Base-by-base conservation (phyloP, 1,284 basidiomycete species). In the Rhodofomes roseus region DNA sequence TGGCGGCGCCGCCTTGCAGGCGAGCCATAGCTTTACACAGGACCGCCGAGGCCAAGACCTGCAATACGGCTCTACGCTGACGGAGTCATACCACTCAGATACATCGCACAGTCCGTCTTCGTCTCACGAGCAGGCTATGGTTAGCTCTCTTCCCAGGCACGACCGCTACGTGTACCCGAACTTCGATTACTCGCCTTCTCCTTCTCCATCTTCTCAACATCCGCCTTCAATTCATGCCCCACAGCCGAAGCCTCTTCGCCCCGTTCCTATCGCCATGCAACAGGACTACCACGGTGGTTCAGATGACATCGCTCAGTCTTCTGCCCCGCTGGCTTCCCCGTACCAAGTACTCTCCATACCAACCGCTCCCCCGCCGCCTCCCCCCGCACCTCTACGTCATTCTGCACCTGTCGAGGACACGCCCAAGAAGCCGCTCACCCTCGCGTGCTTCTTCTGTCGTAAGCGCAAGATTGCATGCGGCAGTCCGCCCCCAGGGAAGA, bases 391-490 rank as follows among this genome's bases (percentile, higher is more conserved):
- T 11, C 67, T 65, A 25, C 68, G 50, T 52, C 50, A 52, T 31
- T 52, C 69, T 18, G 64, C 68, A 12, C 62, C 67, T 56, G 63
- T 71, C 57, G 73, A 73, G 58, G 73, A 74, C 62, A 65, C 65
- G 54, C 70, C 72, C 27, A 75, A 74, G 67, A 77, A 75, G 68
- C 73, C 74, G 54, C 73, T 77, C 14, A 76, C 74, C 40, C 68
- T 79, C 31, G 77, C 77, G 8, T 79, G 78, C 63, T 74, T 72
- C 60, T 79, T 79, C 66, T 79, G 78, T 62, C 66, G 78, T 36
- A 77, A 76, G 57, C 72, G 78, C 55, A 80, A 80, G 72, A 79
- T 79, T 56, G 78, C 78, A 16, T 80, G 78, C 64, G 74, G 76
- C 29, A 74, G 75, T 29, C 76, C 76, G 39, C 65, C 71, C 29